Base-by-base conservation (phyloP, 768 basidiomycete genomes). In the Favolaschia claudopus region DNA sequence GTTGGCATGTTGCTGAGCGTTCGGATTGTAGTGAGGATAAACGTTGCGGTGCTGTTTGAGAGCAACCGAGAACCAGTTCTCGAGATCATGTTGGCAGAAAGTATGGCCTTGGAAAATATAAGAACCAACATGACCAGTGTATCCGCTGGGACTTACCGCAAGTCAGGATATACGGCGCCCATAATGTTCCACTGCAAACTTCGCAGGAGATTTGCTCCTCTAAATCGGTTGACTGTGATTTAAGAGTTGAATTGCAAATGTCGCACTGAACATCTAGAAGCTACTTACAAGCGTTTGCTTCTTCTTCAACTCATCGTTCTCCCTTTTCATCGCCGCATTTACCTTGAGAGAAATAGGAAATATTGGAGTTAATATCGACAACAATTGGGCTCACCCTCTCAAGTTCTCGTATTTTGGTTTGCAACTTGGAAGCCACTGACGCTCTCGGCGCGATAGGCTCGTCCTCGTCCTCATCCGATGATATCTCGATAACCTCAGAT, bases 131-230 rank as follows among this genome's bases (percentile, higher is more conserved):
- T 4, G 2, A 5, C n/a, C 15, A 32, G 13, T 17, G 17, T 32
- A 33, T 3, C 28, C 27, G 44, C 17, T 36, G 13, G 33, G n/a
- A 20, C 14, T 19, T 12, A 5, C 38, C 7, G 20, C 5, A 10
- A 25, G 20, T 34, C 45, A 27, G 28, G 52, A 64, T 64, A 40
- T 46, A 60, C 1, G 63, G 63, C 1, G 58, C 48, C 63, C 63
- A 60, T 58, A 64, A 52, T 27, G 55, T 64, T 20, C 34, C 40
- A 24, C 43, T 48, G 49, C 63, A 64, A 15, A 64, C 50, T 44
- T 64, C 63, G 37, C 63, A 64, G 1, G 49, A 59, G 39, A 60
- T 49, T 22, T 38, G 38, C 5, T 64, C 63, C 38, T 64, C 63
- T 29, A 64, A 20, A 17, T 63, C 45, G 31, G 33, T 48, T 28